Base-by-base conservation (phyloP, 176 grass and related monocot genomes). In the Otatea glauca region DNA sequence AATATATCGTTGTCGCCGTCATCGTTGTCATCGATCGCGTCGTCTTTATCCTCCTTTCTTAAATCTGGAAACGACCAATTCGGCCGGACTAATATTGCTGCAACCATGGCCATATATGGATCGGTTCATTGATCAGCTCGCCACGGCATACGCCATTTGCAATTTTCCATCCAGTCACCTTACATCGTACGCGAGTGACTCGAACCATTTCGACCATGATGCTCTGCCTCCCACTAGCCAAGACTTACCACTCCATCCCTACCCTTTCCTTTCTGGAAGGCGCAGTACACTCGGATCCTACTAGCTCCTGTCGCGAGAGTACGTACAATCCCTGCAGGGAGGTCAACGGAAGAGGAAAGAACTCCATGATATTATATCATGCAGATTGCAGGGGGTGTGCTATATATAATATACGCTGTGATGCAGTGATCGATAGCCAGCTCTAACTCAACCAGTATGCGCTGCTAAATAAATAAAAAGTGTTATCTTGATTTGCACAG, bases 81-180 rank as follows among this genome's bases (percentile, higher is more conserved):
- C 18, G 64, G 64, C 17, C 65, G 41, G 45, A 14, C 39, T 48
- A 35, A 21, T 53, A 32, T 48, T 5, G 24, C 37, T 9, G 63
- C 63, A 45, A 60, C 25, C 18, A 47, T 42, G 83, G 34, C 21
- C 39, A 70, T 66, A n/a, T 15, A 5, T 84, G 71, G 82, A 54
- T 56, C 32, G 49, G 62, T 76, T 66, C 48, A n/a, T 76, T 27
- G 45, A 63, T 64, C 48, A 37, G 34, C 65, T 67, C 34, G 32
- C 38, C 32, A 69, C 38, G 67, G 20, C 20, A 21, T 34, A 69
- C 67, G 9, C 21, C 68, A 24, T 70, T 45, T 43, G 12, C 41
- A 21, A 56, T 7, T 11, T 13, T 13, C 10, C 41, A 6, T 44
- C 20, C 21, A 44, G 24, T 15, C n/a, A 64, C 24, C 54, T 9